Evolutionary conservation across 2,329 filamentous ascomycete species (phyloP).

Genomic region (Thermothelomyces thermophilus): DNA sequence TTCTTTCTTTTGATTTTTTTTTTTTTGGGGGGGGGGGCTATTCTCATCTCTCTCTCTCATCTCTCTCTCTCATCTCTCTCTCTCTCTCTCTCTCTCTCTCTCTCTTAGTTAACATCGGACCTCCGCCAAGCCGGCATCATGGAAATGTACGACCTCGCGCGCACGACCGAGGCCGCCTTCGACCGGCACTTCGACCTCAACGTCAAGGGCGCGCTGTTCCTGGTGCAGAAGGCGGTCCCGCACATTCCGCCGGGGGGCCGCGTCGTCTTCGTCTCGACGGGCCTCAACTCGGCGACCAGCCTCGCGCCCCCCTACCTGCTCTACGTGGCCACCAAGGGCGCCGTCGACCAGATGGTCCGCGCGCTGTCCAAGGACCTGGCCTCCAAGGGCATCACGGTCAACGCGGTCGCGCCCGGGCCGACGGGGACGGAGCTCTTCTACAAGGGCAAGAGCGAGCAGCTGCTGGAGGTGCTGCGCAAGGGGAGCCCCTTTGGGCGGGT

Average conservation of each 20-base stretch:
- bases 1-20: no score
- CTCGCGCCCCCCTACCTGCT: slow-evolving; percentile 42
- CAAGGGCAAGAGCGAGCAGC: slow-evolving; percentile 40
- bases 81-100: no score
- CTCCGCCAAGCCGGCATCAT: slow-evolving; percentile 36
- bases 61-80: no score
- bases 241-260: slow-evolving; percentile 44
- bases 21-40: not conserved
- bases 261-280: slow-evolving; percentile 48
- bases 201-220: slow-evolving; percentile 52
- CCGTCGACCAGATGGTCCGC: slow-evolving; percentile 53
- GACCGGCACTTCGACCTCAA: slow-evolving; percentile 45
- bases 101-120: not conserved
- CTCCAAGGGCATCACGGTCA: slow-evolving; percentile 42
- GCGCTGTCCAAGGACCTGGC: slow-evolving; percentile 50
- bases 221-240: slow-evolving; percentile 44
- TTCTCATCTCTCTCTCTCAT: no score
- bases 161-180: slow-evolving; percentile 45
- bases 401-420: slow-evolving; percentile 37
- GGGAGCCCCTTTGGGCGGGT: slow-evolving; percentile 40
- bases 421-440: slow-evolving; percentile 52
- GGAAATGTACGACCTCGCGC: slow-evolving; percentile 42
- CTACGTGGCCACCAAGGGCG: slow-evolving; percentile 52
- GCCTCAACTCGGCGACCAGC: slow-evolving; percentile 30
- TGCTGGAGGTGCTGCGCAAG: slow-evolving; percentile 36